Conservation (phyloP, 106 monocot genomes). For the Posidonia australis region DNA sequence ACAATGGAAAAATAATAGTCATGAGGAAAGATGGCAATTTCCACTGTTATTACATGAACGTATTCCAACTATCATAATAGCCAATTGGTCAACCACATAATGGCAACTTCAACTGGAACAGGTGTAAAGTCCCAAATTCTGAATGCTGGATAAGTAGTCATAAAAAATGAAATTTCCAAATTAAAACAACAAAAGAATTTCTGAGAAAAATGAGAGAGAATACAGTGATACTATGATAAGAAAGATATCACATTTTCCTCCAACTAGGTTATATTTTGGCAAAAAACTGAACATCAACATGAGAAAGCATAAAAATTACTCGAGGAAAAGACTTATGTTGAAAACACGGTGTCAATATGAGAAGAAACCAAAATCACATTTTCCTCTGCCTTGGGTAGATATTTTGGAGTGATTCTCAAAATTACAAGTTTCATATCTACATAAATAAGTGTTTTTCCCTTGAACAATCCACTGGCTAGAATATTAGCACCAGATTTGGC, state of each 20-base stretch:
- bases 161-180: too few relatives aligned
- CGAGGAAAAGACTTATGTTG: conserved; percentile 46
- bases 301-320: not conserved
- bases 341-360: conserved; percentile 95
- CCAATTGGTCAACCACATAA: too few relatives aligned
- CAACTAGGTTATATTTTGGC: not conserved
- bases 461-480: conserved; percentile 60
- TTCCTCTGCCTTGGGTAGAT: conserved; percentile 72
- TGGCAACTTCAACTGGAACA: too few relatives aligned
- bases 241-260: not conserved
- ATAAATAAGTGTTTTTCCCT: conserved; percentile 85
- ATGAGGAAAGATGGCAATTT: too few relatives aligned
- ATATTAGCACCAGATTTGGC: conserved; percentile 54
- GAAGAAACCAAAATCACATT: conserved; percentile 81
- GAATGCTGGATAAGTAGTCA: too few relatives aligned
- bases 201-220: too few relatives aligned
- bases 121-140: too few relatives aligned
- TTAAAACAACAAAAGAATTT: too few relatives aligned
- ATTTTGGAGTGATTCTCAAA: conserved; percentile 82
- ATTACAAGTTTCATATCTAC: conserved; percentile 91
- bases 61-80: too few relatives aligned
- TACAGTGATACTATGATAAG: too few relatives aligned
- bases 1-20: too few relatives aligned
- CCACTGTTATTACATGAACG: too few relatives aligned
- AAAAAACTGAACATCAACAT: not conserved